Base-by-base conservation (phyloP, 352 stramenopile species). In the Globisporangium cystogenes region DNA sequence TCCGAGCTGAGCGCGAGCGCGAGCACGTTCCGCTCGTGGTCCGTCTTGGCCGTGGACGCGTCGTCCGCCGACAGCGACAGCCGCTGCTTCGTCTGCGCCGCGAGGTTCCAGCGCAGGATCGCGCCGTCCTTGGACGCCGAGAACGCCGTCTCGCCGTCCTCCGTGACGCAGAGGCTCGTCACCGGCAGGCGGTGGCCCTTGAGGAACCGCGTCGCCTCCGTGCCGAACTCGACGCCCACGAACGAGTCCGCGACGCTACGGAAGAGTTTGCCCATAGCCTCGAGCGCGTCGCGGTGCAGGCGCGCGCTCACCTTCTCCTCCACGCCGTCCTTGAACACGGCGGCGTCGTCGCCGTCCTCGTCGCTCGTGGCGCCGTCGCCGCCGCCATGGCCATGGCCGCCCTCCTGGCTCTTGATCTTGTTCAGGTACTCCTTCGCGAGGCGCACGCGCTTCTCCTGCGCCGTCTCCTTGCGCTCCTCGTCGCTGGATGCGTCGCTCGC, bases 71-170 rank as follows among this genome's bases (percentile, higher is more conserved):
- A 80, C 42, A 94, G 56, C 49, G 60, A 46, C 26, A 95, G 69
- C 20, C 75, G 72, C 37, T 64, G 81, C 62, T 94, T 93, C 51
- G 70, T 82, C 61, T 93, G 60, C 71, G 86, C 54, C 23, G 90
- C 70, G 79, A 94, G 59, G 59, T 87, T 78, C 91, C 91, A 98
- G 21, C 80, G 76, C 55, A 98, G 52, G 40, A 98, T 78, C 18
- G 82, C 86, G 50, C 96, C 95, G 63, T 98, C 94, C 67, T 98
- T 98, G 35, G 85, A 76, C 8, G 82, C 82, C 26, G 90, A 97
- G 65, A 95, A 98, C 20, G 86, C 87, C 2, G 76, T 94, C 53
- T 81, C 75, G 48, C 96, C 89, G 65, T 98, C 89, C 27, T 92
- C 75, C 20, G 80, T 74, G 44, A 98, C 70, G 56, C 86, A 94